phyloP scores from a whole-genome alignment of 108 stramenopile species.

The Stephanodiscus minutulus region DNA sequence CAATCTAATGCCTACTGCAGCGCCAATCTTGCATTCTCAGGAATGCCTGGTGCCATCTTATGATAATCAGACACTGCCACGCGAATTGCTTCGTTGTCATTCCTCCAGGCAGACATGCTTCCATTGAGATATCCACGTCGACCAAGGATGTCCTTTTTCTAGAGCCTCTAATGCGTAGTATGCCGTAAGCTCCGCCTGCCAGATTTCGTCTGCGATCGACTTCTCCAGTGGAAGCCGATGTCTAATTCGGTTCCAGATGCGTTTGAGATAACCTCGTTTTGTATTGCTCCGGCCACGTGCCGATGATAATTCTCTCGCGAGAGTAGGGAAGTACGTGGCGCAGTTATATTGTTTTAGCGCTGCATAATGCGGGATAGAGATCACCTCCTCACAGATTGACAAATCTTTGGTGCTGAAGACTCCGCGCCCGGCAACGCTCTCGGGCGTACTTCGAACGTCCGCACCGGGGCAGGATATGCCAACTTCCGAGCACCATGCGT shows the following conservation, averaged over 20 bases:
- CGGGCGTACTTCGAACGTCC: conserved; percentile 45
- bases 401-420: conserved; percentile 47
- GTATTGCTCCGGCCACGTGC: background rate
- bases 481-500: conserved; percentile 47
- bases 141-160: conserved; percentile 48
- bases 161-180: conserved; percentile 52
- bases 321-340: conserved; percentile 27
- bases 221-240: background rate
- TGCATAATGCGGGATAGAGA: conserved; percentile 42
- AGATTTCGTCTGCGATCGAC: conserved; percentile 29
- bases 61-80: conserved; percentile 27
- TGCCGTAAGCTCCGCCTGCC: conserved; percentile 56
- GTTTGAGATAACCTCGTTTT: conserved; percentile 13
- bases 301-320: conserved; percentile 14
- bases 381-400: conserved; percentile 30
- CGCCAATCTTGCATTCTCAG: conserved; percentile 42
- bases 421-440: conserved; percentile 56
- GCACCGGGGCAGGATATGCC: conserved; percentile 44
- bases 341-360: conserved; percentile 45
- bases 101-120: conserved; percentile 19
- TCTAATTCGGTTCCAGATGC: conserved; percentile 25
- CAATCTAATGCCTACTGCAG: conserved; percentile 47
- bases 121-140: conserved; percentile 58
- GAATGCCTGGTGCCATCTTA: conserved; percentile 40
- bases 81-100: conserved; percentile 29